These are phyloP conservation scores for Saraca asoca DNA, from an alignment of 331 rosid genomes.

Conservation along the genomic window DNA sequence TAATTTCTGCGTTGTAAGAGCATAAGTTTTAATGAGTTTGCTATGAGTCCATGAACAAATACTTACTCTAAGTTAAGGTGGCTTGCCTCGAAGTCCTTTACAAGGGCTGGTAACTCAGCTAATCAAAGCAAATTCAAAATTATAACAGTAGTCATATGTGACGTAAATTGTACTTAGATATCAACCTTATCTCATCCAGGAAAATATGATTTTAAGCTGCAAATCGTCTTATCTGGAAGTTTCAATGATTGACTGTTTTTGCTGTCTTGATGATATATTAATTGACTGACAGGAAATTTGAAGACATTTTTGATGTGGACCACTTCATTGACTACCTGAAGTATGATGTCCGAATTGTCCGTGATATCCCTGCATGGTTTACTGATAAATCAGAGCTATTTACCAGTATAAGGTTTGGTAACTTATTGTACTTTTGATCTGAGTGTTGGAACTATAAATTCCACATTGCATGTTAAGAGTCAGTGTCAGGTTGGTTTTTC, in stretches of 20 bases:
- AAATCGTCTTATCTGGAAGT: constrained; percentile 15
- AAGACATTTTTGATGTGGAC: constrained; percentile 95
- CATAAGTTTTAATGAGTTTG: too few species aligned
- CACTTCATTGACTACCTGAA: constrained; percentile 96
- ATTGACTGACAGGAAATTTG: constrained; percentile 79
- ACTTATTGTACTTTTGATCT: constrained; percentile 32
- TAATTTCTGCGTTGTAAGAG: not conserved
- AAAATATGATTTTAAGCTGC: not conserved
- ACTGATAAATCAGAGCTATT: constrained; percentile 95
- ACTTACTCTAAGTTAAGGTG: too few species aligned
- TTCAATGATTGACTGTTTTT: constrained; percentile 17
- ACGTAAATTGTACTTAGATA: not conserved
- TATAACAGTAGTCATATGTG: too few species aligned
- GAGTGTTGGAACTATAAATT: constrained; percentile 21
- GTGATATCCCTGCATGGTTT: constrained; percentile 96
- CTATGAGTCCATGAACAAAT: too few species aligned
- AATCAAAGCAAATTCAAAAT: not conserved
- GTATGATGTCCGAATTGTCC: constrained; percentile 90
- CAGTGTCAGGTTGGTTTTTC: constrained; percentile 25
- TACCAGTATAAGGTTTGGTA: constrained; percentile 78
- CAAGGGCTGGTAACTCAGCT: not conserved
- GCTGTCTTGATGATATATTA: constrained; percentile 27
- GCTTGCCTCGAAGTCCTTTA: not conserved
- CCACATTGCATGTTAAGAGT: constrained; percentile 3
- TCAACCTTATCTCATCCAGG: not conserved